phyloP scores from a whole-genome alignment of 2,329 filamentous ascomycete species.

The Fonsecaea monophora region DNA sequence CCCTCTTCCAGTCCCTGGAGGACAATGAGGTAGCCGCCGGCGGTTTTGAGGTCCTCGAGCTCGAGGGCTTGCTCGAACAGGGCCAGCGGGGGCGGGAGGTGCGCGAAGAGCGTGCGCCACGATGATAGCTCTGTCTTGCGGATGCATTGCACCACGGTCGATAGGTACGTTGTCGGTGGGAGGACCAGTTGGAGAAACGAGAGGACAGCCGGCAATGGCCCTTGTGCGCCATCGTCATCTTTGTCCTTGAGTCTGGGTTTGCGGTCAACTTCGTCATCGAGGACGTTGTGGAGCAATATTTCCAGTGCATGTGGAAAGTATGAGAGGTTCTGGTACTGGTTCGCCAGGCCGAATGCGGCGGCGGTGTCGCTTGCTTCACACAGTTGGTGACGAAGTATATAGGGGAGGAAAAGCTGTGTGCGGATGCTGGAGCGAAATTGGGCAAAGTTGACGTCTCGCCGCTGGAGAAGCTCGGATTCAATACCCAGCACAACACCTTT shows the following conservation, averaged over 20 bases:
- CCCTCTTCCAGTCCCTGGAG: slow-evolving; percentile 77
- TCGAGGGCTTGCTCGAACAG: slow-evolving; percentile 92
- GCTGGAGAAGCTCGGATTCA: slow-evolving; percentile 90
- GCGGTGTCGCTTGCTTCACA: slow-evolving; percentile 72
- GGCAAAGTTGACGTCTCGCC: slow-evolving; percentile 88
- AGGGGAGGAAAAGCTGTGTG: slow-evolving; percentile 91
- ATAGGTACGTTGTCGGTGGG: slow-evolving; percentile 75
- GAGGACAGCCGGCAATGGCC: slow-evolving; percentile 59
- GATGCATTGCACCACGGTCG: slow-evolving; percentile 95
- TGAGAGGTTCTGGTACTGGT: slow-evolving; percentile 82
- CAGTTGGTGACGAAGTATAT: slow-evolving; percentile 81
- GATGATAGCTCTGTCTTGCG: slow-evolving; percentile 95
- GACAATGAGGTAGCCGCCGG: slow-evolving; percentile 93
- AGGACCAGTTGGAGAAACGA: slow-evolving; percentile 74
- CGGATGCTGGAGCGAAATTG: slow-evolving; percentile 87
- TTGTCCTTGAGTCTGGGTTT: slow-evolving; percentile 43
- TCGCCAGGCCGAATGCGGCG: slow-evolving; percentile 80
- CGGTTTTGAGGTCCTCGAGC: slow-evolving; percentile 87
- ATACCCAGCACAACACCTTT: slow-evolving; percentile 91
- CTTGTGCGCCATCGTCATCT: slow-evolving; percentile 35
- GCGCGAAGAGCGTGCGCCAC: slow-evolving; percentile 91
- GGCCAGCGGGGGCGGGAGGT: slow-evolving; percentile 86
- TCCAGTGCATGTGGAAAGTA: slow-evolving; percentile 95
- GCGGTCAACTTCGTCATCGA: slow-evolving; percentile 89
- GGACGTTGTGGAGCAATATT: slow-evolving; percentile 86